These are phyloP conservation scores for Priceomyces melissophilus DNA, from an alignment of 805 yeast species.

Conservation along the genomic window DNA sequence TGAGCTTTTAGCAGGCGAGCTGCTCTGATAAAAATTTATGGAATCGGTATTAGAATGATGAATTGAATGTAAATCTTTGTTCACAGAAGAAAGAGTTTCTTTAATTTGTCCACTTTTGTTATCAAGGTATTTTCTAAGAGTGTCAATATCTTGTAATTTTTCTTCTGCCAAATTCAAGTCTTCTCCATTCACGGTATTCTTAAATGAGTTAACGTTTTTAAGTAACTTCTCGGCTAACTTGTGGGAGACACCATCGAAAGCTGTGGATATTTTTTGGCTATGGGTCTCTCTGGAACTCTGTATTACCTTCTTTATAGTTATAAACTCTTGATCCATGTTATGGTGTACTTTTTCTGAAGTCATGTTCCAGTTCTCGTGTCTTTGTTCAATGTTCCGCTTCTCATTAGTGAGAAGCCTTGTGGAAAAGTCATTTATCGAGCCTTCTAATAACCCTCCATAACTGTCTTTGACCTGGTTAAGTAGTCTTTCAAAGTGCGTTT, in stretches of 20 bases:
- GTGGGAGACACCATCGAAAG: slow-evolving; percentile 7
- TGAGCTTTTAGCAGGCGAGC: slow-evolving; percentile 5
- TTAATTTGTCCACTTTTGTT: slow-evolving; percentile 5
- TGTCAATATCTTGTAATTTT: slow-evolving; percentile 4
- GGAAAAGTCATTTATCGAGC: slow-evolving; percentile 9
- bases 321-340: slow-evolving; percentile 4
- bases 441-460: slow-evolving; percentile 8
- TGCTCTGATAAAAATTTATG: slow-evolving; percentile 2
- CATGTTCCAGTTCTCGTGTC: slow-evolving; percentile 10
- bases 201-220: slow-evolving; percentile 7
- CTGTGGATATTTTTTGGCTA: slow-evolving; percentile 6
- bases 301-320: not conserved
- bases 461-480: slow-evolving; percentile 4
- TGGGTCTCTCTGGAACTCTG: slow-evolving; percentile 3
- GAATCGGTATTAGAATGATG: slow-evolving; percentile 5
- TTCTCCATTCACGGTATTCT: slow-evolving; percentile 1
- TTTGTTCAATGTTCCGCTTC: slow-evolving; percentile 6
- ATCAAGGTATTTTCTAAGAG: slow-evolving; percentile 6
- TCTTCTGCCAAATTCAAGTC: not conserved
- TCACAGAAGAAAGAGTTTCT: not conserved
- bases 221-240: slow-evolving; percentile 6
- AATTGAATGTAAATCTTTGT: slow-evolving; percentile 5
- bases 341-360: slow-evolving; percentile 11
- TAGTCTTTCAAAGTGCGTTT: slow-evolving; percentile 3
- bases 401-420: slow-evolving; percentile 6